Conservation (phyloP, 768 basidiomycete genomes). For the Boletus rubroflammeus region DNA sequence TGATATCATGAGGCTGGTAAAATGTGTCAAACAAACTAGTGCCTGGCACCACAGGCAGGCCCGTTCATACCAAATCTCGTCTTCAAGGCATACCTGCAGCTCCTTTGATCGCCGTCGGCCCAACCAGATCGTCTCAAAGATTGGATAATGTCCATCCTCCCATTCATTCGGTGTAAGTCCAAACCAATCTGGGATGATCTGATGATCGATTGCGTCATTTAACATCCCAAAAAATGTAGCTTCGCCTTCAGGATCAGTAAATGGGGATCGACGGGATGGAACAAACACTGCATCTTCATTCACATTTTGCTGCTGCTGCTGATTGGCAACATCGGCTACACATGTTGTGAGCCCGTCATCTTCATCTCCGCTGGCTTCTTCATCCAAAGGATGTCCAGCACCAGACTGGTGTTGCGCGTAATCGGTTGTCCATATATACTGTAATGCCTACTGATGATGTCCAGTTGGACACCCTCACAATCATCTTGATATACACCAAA, state of each 20-base stretch:
- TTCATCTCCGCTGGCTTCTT: conserved; percentile 1
- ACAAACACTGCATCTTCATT: conserved; percentile 2
- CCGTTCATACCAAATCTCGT: conserved; percentile 5
- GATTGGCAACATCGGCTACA: neutral
- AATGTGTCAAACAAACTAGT: neutral
- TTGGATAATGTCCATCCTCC: conserved; percentile 10
- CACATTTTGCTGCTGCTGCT: too few relatives aligned
- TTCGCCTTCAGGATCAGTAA: conserved; percentile 1
- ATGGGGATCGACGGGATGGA: conserved; percentile 5
- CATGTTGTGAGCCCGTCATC: neutral
- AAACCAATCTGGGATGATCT: conserved; percentile 9
- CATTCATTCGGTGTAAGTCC: conserved; percentile 15
- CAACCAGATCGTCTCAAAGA: conserved; percentile 6
- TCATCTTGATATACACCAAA: conserved; percentile 9
- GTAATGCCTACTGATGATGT: too few relatives aligned
- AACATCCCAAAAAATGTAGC: neutral
- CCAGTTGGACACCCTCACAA: neutral
- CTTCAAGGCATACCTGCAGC: conserved; percentile 2
- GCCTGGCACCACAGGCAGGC: conserved; percentile 17
- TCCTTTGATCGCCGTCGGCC: conserved; percentile 1
- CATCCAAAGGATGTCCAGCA: neutral
- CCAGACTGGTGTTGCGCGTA: neutral
- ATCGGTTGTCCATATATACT: too few relatives aligned
- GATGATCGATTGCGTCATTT: neutral
- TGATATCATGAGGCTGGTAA: neutral